Base-by-base conservation (phyloP, 116 monocot genomes). In the Dioscorea cayenensis region DNA sequence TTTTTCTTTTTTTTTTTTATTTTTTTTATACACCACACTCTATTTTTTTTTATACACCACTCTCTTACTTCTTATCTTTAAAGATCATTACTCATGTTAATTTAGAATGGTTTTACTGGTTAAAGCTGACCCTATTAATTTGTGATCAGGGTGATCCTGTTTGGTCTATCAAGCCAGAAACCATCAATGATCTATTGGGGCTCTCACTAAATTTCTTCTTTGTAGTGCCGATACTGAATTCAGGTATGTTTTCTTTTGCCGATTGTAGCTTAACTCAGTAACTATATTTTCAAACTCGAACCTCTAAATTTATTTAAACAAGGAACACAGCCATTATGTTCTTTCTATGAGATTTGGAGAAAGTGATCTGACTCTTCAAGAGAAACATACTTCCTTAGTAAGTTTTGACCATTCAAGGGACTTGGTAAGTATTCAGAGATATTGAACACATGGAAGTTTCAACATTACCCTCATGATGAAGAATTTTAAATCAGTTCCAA, bases 161-260 rank as follows among this genome's bases (percentile, higher is more conserved):
- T 6, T 96, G 92, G 96, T 92, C 86, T 13, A 96, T 96, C 60
- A 88, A 68, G 5, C 67, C 79, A 12, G 78, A 60, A 9, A 92
- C 92, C 29, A 66, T 96, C 71, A 77, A 74, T 63, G 86, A 96
- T 21, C 78, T 90, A 58, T 36, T 96, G 14, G 82, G 79, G 49
- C 73, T 96, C 14, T 96, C 96, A 17, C 84, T 90, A 18, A 96
- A 96, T 82, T 96, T 96, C 79, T 92, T 92, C 82, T 86, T 90
- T 66, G 64, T 96, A 60, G 68, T 92, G 50, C 96, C 96, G 18
- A 20, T 77, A 14, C 50, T 83, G 35, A 96, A 96, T 58, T 67
- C 63, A 28, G 83, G 96, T 96, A 80, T 64, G 77, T 66, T 19
- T 51, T 4, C 25, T 55, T 50, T 17, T 59, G 2, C n/a, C 7